Base-by-base conservation (phyloP, 108 stramenopile species). In the Nitzschia sp. region DNA sequence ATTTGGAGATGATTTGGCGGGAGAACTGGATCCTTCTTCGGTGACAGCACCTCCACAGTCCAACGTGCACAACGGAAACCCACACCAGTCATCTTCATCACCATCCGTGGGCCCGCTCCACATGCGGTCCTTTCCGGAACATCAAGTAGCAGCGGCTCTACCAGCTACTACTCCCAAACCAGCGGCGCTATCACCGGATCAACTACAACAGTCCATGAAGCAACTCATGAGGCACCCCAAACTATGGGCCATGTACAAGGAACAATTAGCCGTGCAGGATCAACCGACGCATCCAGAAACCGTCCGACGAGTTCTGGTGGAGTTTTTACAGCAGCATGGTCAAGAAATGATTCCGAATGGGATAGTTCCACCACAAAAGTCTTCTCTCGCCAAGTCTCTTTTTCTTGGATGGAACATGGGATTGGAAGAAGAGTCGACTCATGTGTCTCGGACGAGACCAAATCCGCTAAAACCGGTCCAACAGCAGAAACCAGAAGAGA, bases 1-100 rank as follows among this genome's bases (percentile, higher is more conserved):
- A 9, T 64, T 64, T 52, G 48, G 63, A 4, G 63, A 64, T 48
- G 63, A 64, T 50, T 64, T 64, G 46, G 46, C 63, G 0, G 63
- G 50, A 33, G 63, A 64, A 32, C 25, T 64, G 6, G 46, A 52
- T 45, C 48, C 46, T 21, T 6, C 5, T 2, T 44, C 44, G 41
- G 17, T n/a, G 8, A 29, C 27, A 6, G 9, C 55, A 16, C 8
- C 28, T 11, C 6, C 28, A 6, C 6, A 57, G 29, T 11, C 28
- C 11, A 5, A 57, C 5, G 6, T 28, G 55, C 55, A 29, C 29
- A 22, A 8, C 11, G 55, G 4, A 4, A 5, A 8, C 19, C 16
- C 19, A 5, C 48, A 8, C 19, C 48, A 16, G 19, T n/a, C 17
- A 13, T 11, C 48, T 4, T n/a, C 8, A 11, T 11, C 16, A 19